Percentiles rank a stretch among this genome's conserved stretches.
phyloP scores from a whole-genome alignment of 768 basidiomycete species.

The Lactarius hengduanensis region DNA sequence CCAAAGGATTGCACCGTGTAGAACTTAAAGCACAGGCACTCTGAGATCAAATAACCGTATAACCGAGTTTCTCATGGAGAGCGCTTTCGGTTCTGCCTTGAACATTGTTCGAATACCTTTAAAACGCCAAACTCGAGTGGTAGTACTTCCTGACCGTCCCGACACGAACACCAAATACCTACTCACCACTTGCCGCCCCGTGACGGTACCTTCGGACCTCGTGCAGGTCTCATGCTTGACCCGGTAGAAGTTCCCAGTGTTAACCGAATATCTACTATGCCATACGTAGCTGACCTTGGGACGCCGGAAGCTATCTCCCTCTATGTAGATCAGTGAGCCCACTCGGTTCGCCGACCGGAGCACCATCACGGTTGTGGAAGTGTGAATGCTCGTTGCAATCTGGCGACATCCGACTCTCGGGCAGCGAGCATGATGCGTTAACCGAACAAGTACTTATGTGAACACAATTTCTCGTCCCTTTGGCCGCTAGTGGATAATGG shows the following conservation, averaged over 20 bases:
- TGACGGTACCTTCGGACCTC: background rate
- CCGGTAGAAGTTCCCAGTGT: background rate
- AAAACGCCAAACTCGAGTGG: background rate
- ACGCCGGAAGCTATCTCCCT: background rate
- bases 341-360: background rate
- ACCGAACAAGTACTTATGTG: background rate
- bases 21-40: background rate
- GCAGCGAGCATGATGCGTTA: background rate
- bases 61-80: background rate
- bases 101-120: background rate
- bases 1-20: background rate
- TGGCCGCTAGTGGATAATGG: background rate
- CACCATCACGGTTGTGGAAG: background rate
- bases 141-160: background rate
- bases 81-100: background rate
- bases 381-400: background rate
- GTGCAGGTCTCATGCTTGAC: background rate
- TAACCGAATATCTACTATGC: background rate
- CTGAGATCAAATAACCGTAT: background rate
- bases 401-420: too few relatives aligned
- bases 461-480: background rate
- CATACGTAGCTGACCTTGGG: background rate
- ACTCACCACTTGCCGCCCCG: background rate
- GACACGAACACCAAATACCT: background rate
- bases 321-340: background rate